Conservation (phyloP, 495 filamentous ascomycete species). For the Pseudoneurospora amorphoporcata region DNA sequence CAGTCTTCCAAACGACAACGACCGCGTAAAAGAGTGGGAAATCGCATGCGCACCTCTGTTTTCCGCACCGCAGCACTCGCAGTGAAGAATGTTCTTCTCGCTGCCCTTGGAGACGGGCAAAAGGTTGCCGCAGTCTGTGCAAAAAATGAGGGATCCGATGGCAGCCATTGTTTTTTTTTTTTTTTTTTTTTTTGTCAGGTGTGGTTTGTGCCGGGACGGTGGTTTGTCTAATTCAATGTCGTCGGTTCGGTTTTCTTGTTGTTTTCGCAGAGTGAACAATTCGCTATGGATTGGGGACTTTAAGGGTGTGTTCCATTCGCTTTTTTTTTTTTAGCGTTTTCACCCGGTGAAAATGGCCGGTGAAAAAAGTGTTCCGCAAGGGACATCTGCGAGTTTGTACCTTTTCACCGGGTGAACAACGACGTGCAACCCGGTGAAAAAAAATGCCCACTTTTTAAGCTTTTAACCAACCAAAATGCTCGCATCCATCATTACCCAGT, state of each 20-base stretch:
- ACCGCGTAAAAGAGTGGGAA: not conserved
- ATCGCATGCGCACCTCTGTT: conserved; percentile 56
- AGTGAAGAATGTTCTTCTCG: conserved; percentile 62
- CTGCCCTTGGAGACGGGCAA: conserved; percentile 69
- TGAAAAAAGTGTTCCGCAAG: too few relatives aligned
- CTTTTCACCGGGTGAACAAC: too few relatives aligned
- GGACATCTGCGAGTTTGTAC: too few relatives aligned
- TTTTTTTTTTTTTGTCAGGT: too few relatives aligned
- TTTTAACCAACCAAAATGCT: too few relatives aligned
- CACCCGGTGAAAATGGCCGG: too few relatives aligned
- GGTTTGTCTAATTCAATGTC: not conserved
- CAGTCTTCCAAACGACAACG: not conserved
- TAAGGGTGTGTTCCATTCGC: too few relatives aligned
- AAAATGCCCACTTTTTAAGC: too few relatives aligned
- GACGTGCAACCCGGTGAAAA: too few relatives aligned
- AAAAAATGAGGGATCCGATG: conserved; percentile 87
- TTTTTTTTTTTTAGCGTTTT: too few relatives aligned
- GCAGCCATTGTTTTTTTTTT: conserved; percentile 54
- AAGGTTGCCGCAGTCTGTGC: conserved; percentile 85
- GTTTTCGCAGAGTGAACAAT: not conserved
- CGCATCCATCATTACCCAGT: too few relatives aligned
- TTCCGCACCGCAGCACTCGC: conserved; percentile 73
- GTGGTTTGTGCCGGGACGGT: not conserved
- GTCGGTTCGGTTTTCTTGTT: not conserved
- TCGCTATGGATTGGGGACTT: not conserved